Evolutionary conservation across 495 filamentous ascomycete species (phyloP).

Genomic region (Penicillium roqueforti): DNA sequence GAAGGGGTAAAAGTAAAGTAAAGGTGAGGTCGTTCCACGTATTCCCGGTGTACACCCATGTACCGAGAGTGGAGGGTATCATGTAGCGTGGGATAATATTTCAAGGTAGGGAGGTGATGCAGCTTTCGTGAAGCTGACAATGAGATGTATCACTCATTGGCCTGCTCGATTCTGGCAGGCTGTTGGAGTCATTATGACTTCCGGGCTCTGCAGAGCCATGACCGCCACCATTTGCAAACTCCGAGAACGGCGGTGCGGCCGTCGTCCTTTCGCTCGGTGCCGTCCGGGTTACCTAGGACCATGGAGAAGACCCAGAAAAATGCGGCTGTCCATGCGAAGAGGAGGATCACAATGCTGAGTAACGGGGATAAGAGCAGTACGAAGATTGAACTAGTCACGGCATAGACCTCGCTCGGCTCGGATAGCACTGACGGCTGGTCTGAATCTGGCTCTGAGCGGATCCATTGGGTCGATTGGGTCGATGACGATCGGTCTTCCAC

Average conservation of each 20-base stretch:
- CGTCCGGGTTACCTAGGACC: conserved; percentile 59
- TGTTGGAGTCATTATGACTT: conserved; percentile 13
- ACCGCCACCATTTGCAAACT: conserved; percentile 60
- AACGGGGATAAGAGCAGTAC: conserved; percentile 54
- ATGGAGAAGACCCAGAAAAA: conserved; percentile 61
- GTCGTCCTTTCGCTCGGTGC: conserved; percentile 59
- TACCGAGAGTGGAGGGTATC: conserved; percentile 19
- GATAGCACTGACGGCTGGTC: conserved; percentile 15
- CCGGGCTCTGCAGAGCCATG: conserved; percentile 47
- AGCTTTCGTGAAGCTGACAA: background rate
- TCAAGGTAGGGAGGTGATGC: background rate
- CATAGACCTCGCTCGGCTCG: conserved; percentile 28
- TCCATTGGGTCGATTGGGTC: conserved; percentile 34
- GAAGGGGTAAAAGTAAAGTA: conserved; percentile 6
- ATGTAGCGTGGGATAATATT: conserved; percentile 12
- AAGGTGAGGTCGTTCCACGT: conserved; percentile 18
- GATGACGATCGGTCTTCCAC: conserved; percentile 30
- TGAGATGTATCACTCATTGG: background rate
- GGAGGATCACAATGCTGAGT: conserved; percentile 48
- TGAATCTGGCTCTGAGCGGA: conserved; percentile 26
- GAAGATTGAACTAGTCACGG: conserved; percentile 38
- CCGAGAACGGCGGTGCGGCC: conserved; percentile 57
- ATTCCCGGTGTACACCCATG: background rate
- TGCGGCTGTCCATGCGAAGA: conserved; percentile 57
- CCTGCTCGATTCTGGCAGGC: background rate